Percentiles rank a stretch among this genome's conserved stretches.
phyloP scores from a whole-genome alignment of 73 alveolate species.

The Stentor roeselii region DNA sequence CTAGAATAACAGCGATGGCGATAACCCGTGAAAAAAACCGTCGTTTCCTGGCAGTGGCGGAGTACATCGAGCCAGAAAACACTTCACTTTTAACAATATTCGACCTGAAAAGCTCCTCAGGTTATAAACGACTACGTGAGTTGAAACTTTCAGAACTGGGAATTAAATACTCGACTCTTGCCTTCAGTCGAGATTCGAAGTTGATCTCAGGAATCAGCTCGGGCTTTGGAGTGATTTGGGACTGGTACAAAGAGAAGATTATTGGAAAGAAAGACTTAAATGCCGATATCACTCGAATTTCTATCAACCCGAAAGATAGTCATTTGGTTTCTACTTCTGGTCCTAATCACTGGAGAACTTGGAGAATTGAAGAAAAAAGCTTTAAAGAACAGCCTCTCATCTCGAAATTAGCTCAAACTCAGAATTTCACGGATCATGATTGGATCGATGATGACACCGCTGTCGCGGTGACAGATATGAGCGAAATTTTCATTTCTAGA shows the following conservation, averaged over 20 bases:
- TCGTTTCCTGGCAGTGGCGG: constrained; percentile 30
- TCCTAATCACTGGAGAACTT: constrained; percentile 63
- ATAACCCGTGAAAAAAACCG: constrained; percentile 5
- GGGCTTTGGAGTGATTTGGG: constrained; percentile 19
- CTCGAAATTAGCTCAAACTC: constrained; percentile 54
- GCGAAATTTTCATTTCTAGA: constrained; percentile 67
- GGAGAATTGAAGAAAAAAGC: constrained; percentile 80
- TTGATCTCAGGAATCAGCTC: not conserved
- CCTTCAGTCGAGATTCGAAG: constrained; percentile 1
- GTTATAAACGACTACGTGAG: constrained; percentile 18
- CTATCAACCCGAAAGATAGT: constrained; percentile 79
- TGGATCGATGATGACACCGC: constrained; percentile 82
- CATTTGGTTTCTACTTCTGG: constrained; percentile 83
- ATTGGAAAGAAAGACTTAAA: constrained; percentile 33
- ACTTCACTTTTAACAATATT: constrained; percentile 3
- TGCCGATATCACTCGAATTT: constrained; percentile 54
- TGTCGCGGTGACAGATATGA: constrained; percentile 72
- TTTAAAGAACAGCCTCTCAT: constrained; percentile 63
- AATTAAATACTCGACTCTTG: not conserved
- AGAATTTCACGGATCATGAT: constrained; percentile 78
- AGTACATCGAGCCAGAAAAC: constrained; percentile 9
- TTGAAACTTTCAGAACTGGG: not conserved
- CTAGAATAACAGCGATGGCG: constrained; percentile 31
- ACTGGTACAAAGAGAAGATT: constrained; percentile 24
- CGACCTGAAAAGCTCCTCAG: constrained; percentile 22